Evolutionary conservation across 306 rosid genomes (phyloP).

Genomic region (Vigna angularis): DNA sequence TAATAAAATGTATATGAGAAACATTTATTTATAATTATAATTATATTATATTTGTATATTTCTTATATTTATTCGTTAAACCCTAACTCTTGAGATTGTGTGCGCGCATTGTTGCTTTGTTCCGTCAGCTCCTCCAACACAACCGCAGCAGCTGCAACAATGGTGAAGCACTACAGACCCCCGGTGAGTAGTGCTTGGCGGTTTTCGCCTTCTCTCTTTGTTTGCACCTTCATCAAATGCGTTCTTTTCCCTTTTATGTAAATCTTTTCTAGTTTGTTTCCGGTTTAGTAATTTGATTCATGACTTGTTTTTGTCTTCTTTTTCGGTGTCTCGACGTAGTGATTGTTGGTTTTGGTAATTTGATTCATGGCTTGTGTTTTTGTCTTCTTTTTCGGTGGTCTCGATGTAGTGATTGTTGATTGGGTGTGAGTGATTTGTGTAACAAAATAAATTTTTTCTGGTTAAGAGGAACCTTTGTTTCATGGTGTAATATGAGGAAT

Average conservation of each 20-base stretch:
- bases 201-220: not conserved
- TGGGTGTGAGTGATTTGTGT: not conserved
- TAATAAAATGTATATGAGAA: too few relatives aligned
- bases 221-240: not conserved
- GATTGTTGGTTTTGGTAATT: not conserved
- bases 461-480: not conserved
- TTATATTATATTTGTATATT: too few relatives aligned
- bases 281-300: not conserved
- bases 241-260: not conserved
- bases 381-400: not conserved
- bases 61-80: not conserved
- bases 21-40: too few relatives aligned
- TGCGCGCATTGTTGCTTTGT: not conserved
- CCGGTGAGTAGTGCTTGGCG: conserved; percentile 52
- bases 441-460: not conserved
- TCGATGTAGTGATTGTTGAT: not conserved
- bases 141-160: conserved; percentile 42
- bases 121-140: not conserved
- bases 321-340: not conserved
- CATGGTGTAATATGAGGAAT: not conserved
- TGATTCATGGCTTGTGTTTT: too few relatives aligned
- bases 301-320: not conserved
- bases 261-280: not conserved
- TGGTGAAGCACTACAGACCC: conserved; percentile 88
- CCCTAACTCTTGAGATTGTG: not conserved